Conservation (phyloP, 2,329 filamentous ascomycete species). For the Sporothrix inflata region DNA sequence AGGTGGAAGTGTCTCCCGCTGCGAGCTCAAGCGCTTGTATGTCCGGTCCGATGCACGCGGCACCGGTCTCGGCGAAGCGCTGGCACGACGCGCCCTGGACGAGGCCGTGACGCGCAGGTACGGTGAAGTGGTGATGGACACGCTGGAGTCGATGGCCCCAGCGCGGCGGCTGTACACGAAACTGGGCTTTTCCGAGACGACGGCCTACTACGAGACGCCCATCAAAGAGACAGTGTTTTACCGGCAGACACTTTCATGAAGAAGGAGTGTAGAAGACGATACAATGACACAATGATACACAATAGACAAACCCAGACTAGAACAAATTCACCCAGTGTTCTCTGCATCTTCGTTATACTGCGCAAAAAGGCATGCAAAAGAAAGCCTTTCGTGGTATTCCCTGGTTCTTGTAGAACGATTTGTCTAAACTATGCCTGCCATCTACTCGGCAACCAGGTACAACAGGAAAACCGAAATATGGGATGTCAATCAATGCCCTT, state of each 20-base stretch:
- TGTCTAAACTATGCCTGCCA: no score
- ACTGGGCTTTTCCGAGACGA: constrained; percentile 46
- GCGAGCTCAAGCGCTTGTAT: constrained; percentile 34
- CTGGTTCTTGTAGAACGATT: no score
- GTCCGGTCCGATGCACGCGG: constrained; percentile 29
- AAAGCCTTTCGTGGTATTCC: no score
- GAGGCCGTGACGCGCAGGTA: constrained; percentile 26
- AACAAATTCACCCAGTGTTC: no score
- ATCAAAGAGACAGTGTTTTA: constrained; percentile 30
- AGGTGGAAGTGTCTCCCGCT: background rate
- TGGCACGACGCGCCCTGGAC: constrained; percentile 19
- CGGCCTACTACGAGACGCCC: constrained; percentile 33
- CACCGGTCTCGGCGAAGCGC: constrained; percentile 28
- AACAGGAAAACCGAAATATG: no score
- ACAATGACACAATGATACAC: background rate
- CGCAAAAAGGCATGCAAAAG: no score
- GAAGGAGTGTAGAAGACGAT: background rate
- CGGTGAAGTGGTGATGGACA: constrained; percentile 32
- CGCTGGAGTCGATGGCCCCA: constrained; percentile 35
- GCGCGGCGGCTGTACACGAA: constrained; percentile 50
- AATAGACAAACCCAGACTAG: background rate
- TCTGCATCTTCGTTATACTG: no score
- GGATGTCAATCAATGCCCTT: no score
- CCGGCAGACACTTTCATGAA: background rate
- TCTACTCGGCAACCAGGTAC: background rate